phyloP scores from a whole-genome alignment of 495 filamentous ascomycete genomes.

The Penicillium tannophilum region DNA sequence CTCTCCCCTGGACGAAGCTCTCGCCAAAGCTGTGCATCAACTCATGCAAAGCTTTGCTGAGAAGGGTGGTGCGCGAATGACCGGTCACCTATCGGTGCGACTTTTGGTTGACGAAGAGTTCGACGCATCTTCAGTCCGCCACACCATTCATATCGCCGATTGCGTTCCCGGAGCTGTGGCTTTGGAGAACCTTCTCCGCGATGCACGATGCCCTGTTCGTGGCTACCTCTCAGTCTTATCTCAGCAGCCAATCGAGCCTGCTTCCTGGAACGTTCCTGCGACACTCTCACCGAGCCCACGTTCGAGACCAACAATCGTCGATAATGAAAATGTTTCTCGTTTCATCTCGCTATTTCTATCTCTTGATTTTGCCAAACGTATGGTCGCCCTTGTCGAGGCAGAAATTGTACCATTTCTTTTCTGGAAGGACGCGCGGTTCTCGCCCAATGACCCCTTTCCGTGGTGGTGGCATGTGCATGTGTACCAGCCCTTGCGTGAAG shows the following conservation, averaged over 20 bases:
- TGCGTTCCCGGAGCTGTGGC: constrained; percentile 40
- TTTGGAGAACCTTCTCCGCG: constrained; percentile 28
- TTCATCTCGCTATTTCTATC: constrained; percentile 17
- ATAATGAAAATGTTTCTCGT: background rate
- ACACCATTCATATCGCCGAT: constrained; percentile 41
- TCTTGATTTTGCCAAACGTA: constrained; percentile 10
- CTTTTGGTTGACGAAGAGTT: constrained; percentile 60
- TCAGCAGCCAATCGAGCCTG: constrained; percentile 15
- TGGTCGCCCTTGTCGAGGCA: constrained; percentile 10
- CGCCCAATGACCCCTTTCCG: constrained; percentile 40
- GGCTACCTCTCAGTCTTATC: constrained; percentile 44
- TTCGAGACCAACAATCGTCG: constrained; percentile 1
- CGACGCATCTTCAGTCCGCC: constrained; percentile 38
- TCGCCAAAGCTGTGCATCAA: constrained; percentile 58
- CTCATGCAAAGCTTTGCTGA: constrained; percentile 61
- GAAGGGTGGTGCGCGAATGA: constrained; percentile 51
- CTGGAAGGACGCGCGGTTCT: constrained; percentile 40
- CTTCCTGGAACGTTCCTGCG: constrained; percentile 12
- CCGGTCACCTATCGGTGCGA: constrained; percentile 70
- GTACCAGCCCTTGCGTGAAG: constrained; percentile 37
- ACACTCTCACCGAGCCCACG: constrained; percentile 17
- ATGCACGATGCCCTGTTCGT: constrained; percentile 24
- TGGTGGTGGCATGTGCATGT: constrained; percentile 53
- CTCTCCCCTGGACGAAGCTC: constrained; percentile 51
- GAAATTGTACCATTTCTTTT: constrained; percentile 28